Percentiles rank a stretch among this genome's conserved stretches.
Conservation (phyloP, 805 yeast species). For the Saturnispora hagleri region DNA sequence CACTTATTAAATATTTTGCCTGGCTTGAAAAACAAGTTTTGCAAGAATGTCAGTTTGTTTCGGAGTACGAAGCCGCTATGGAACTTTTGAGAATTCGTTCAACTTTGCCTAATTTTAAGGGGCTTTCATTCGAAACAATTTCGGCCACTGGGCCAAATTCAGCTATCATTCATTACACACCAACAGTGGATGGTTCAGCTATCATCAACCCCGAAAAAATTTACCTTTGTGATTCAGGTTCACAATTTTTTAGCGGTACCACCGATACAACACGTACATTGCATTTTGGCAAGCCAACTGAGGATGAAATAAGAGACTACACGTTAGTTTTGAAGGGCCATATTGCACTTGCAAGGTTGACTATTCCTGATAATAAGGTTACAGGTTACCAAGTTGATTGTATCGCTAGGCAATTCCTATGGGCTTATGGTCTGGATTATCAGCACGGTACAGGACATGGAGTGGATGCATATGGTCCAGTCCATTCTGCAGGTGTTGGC, state of each 20-base stretch:
- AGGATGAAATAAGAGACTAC: slow-evolving; percentile 40
- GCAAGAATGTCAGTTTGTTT: slow-evolving; percentile 36
- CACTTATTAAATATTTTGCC: slow-evolving; percentile 42
- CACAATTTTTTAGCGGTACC: slow-evolving; percentile 55
- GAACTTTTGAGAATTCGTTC: slow-evolving; percentile 48
- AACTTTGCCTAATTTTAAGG: slow-evolving; percentile 43
- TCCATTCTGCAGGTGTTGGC: slow-evolving; percentile 59
- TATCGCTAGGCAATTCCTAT: slow-evolving; percentile 48
- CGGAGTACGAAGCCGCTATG: slow-evolving; percentile 59
- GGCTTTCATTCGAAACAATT: slow-evolving; percentile 65
- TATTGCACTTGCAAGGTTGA: slow-evolving; percentile 37
- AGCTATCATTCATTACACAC: slow-evolving; percentile 69
- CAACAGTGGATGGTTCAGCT: slow-evolving; percentile 34
- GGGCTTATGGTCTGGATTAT: slow-evolving; percentile 50
- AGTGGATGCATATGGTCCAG: slow-evolving; percentile 50
- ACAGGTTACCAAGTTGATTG: slow-evolving; percentile 47
- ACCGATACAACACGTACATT: slow-evolving; percentile 57
- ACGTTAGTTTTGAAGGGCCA: slow-evolving; percentile 53
- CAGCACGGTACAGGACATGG: slow-evolving; percentile 63
- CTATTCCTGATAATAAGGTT: slow-evolving; percentile 43
- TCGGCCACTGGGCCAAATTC: slow-evolving; percentile 71
- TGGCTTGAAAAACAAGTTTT: slow-evolving; percentile 47
- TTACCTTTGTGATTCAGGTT: slow-evolving; percentile 50
- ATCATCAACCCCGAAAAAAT: slow-evolving; percentile 44
- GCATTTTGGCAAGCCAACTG: slow-evolving; percentile 41